phyloP scores from a whole-genome alignment of 352 stramenopile species.

The Phytophthora fragariaefolia region DNA sequence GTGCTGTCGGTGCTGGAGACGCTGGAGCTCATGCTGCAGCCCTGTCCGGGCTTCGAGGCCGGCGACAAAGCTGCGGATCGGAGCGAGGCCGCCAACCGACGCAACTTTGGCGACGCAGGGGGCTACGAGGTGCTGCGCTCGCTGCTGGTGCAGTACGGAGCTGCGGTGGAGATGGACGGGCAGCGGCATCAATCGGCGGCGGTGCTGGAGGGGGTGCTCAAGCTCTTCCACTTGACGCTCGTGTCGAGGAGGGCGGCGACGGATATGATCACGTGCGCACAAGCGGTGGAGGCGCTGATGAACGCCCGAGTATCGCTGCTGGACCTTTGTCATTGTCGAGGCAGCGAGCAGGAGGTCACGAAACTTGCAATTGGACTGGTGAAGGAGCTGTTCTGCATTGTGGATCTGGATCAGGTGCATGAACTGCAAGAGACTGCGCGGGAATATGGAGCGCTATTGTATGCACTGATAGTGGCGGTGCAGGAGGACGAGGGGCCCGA shows the following conservation, averaged over 20 bases:
- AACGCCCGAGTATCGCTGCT: constrained; percentile 74
- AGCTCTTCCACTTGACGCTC: constrained; percentile 73
- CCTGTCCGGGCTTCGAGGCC: constrained; percentile 56
- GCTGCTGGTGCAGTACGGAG: constrained; percentile 71
- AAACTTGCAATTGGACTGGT: constrained; percentile 71
- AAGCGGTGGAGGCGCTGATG: constrained; percentile 68
- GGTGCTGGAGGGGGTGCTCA: constrained; percentile 59
- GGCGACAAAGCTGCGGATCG: constrained; percentile 70
- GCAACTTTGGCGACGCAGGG: constrained; percentile 76
- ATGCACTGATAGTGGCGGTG: constrained; percentile 63
- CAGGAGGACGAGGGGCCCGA: constrained; percentile 31
- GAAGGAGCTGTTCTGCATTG: constrained; percentile 76
- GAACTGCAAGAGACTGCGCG: constrained; percentile 80
- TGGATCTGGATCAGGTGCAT: constrained; percentile 78
- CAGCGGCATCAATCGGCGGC: constrained; percentile 19
- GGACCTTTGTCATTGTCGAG: constrained; percentile 63
- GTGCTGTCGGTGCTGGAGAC: constrained; percentile 70
- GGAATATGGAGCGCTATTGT: constrained; percentile 80
- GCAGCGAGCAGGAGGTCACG: constrained; percentile 48
- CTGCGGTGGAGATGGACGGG: constrained; percentile 23
- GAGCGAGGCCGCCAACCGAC: constrained; percentile 76
- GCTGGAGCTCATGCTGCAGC: constrained; percentile 63
- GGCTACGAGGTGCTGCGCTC: constrained; percentile 76
- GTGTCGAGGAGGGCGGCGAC: constrained; percentile 59
- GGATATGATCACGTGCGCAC: constrained; percentile 60